Evolutionary conservation across 1,284 basidiomycete genomes (phyloP), one percentile per base, ranked within the genome.

Genomic region (Leccinum griseonigrum): DNA sequence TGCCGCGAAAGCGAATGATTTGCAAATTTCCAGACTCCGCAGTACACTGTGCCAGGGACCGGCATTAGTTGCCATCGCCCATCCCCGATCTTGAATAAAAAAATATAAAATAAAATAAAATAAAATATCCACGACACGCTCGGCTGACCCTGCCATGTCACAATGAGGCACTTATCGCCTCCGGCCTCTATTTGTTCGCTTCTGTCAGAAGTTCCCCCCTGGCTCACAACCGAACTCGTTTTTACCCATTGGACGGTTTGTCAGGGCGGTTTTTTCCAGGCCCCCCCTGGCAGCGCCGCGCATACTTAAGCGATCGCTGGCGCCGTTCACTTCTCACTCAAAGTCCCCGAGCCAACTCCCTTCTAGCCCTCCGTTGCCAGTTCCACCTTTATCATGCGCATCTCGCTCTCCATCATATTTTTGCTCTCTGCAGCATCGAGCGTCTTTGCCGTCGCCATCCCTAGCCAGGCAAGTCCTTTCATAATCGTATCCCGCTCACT

Each of bases 361-460:
- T n/a, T 18, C 43, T 6, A 7, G 29, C 8, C 31, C 31, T 34
- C 10, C 22, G 22, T 22, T 29, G 50, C 36, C 9, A 29, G n/a
- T n/a, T 1, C 22, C n/a, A 4, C 32, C n/a, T 13, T 11, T 29
- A 40, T 13, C 52, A 71, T 70, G 69, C 69, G 68, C 50, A 4
- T 67, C 2, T 60, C 58, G 3, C 1, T 56, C 26, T 46, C 66
- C 6, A 2, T 60, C 51, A 8, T 60, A 22, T 32, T 60, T 4
- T 2, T 68, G 46, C 61, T 70, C 60, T 63, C 69, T 0, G 58
- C 62, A 7, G 54, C 50, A 0, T 67, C 63, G 0, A 60, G 52
- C 13, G 58, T 46, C 22, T 53, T 69, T 18, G 61, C 69, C n/a
- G 54, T 28, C 3, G 57, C 59, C 32, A 43, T 70, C 14, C 63